Evolutionary conservation across 257 asterid genomes (phyloP), one percentile per base, ranked within the genome.

Genomic region (Penstemon newberryi): DNA sequence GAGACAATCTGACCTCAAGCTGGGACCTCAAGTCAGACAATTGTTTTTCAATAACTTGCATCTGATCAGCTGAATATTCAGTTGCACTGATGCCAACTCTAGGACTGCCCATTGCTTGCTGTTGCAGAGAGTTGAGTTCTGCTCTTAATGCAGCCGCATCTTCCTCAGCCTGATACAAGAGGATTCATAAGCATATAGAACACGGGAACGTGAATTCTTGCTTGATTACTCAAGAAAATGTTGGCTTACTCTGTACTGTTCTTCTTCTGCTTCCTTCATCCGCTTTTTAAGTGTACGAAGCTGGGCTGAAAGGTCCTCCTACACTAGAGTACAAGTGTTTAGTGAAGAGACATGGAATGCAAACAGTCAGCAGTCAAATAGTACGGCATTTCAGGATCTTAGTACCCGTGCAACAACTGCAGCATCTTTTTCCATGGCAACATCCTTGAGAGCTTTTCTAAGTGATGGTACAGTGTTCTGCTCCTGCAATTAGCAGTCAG

Each of bases 401-500:
- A 64, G 40, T 78, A 94, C 99, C 86, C 96, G 87, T 66, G 96
- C 87, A 85, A 94, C 97, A 75, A 94, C 96, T 73, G 99, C 99
- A 54, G 99, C 99, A 87, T 94, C 99, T 64, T 94, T 94, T 85
- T 94, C 99, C 95, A 90, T 91, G 4, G 97, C 99, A 71, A 94
- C 94, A 77, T 94, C 99, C 88, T 75, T 89, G 72, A 94, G 89
- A 72, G 97, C 91, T 83, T 86, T 94, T 67, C 99, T 82, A 68
- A 94, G 79, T 40, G 93, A 86, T 36, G 99, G 97, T 46, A 94
- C 85, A 44, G 90, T 84, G 76, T 72, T 89, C 73, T 84, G 91
- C 72, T 94, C 99, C 99, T 94, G 95, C 71, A 80, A 74, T 65
- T 40, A 65, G 65, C 63, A 67, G 60, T 36, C 60, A 74, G 57